Evolutionary conservation across 2,329 filamentous ascomycete species (phyloP).

Genomic region (Xenoacremonium recifei): DNA sequence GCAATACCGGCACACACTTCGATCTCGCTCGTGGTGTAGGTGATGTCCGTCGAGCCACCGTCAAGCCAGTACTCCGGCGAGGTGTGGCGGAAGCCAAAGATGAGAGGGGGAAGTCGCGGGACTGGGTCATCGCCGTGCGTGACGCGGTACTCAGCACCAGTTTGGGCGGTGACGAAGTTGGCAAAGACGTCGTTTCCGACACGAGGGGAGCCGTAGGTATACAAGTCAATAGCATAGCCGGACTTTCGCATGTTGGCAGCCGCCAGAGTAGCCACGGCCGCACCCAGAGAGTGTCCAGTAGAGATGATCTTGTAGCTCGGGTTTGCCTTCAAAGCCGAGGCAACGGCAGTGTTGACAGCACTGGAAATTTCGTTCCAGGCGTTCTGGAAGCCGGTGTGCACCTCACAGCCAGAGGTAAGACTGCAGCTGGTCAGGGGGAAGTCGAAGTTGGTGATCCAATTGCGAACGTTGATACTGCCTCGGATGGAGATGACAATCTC

Average conservation of each 20-base stretch:
- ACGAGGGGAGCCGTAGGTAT: slow-evolving; percentile 67
- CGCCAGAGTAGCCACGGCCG: slow-evolving; percentile 60
- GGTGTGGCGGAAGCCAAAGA: slow-evolving; percentile 63
- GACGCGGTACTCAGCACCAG: slow-evolving; percentile 57
- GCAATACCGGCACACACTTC: slow-evolving; percentile 47
- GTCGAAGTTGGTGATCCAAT: slow-evolving; percentile 58
- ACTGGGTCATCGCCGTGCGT: slow-evolving; percentile 69
- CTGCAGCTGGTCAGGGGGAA: slow-evolving; percentile 29
- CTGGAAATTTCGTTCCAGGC: slow-evolving; percentile 55
- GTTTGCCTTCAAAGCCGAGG: slow-evolving; percentile 41
- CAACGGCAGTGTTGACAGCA: slow-evolving; percentile 42
- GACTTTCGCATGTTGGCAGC: slow-evolving; percentile 52
- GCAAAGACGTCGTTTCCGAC: slow-evolving; percentile 58
- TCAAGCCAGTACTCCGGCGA: slow-evolving; percentile 67
- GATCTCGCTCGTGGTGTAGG: slow-evolving; percentile 40
- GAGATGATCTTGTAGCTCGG: slow-evolving; percentile 53
- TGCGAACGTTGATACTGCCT: slow-evolving; percentile 57
- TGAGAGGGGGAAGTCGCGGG: slow-evolving; percentile 61
- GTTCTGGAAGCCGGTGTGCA: slow-evolving; percentile 58
- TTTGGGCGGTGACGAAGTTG: slow-evolving; percentile 51
- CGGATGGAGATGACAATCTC: slow-evolving; percentile 61
- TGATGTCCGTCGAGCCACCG: slow-evolving; percentile 29
- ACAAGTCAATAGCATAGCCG: slow-evolving; percentile 52
- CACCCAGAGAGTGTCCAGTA: slow-evolving; percentile 71
- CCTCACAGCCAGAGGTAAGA: slow-evolving; percentile 42